phyloP scores from a whole-genome alignment of 2,329 filamentous ascomycete genomes.

The Nigrospora sphaerica region DNA sequence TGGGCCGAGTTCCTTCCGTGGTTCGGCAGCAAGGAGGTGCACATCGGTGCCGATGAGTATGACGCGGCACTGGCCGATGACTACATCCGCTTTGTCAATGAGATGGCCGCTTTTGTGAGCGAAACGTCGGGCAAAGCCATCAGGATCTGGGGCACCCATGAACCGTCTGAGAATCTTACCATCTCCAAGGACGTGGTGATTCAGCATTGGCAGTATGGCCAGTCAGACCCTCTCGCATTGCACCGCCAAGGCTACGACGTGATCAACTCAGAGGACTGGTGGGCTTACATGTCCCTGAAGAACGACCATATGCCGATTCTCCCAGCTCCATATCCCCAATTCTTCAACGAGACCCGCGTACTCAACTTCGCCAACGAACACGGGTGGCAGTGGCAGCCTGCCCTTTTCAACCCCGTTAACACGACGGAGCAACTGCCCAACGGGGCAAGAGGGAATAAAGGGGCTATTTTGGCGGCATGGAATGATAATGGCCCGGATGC shows the following conservation, averaged over 20 bases:
- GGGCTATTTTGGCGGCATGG: slow-evolving; percentile 36
- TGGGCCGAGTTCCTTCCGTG: slow-evolving; percentile 47
- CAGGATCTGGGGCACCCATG: slow-evolving; percentile 47
- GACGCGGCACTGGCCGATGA: slow-evolving; percentile 33
- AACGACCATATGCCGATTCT: slow-evolving; percentile 40
- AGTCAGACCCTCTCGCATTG: slow-evolving; percentile 35
- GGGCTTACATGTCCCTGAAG: slow-evolving; percentile 48
- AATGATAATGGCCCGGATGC: slow-evolving; percentile 41
- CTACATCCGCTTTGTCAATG: slow-evolving; percentile 44
- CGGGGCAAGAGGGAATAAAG: slow-evolving; percentile 19
- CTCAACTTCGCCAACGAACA: slow-evolving; percentile 33
- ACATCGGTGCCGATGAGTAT: slow-evolving; percentile 51
- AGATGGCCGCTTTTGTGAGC: slow-evolving; percentile 36
- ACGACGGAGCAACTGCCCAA: slow-evolving; percentile 27
- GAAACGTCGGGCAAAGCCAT: slow-evolving; percentile 30
- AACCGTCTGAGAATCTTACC: slow-evolving; percentile 29
- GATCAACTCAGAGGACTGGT: slow-evolving; percentile 42
- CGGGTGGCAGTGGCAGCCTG: slow-evolving; percentile 38
- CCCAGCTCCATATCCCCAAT: slow-evolving; percentile 37
- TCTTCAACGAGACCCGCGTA: slow-evolving; percentile 34
- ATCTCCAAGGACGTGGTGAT: slow-evolving; percentile 31
- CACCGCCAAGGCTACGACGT: slow-evolving; percentile 27
- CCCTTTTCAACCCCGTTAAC: slow-evolving; percentile 35
- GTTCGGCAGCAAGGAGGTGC: slow-evolving; percentile 47
- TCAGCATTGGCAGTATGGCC: slow-evolving; percentile 41